Base-by-base conservation (phyloP, 495 filamentous ascomycete genomes). In the Neurospora discreta region DNA sequence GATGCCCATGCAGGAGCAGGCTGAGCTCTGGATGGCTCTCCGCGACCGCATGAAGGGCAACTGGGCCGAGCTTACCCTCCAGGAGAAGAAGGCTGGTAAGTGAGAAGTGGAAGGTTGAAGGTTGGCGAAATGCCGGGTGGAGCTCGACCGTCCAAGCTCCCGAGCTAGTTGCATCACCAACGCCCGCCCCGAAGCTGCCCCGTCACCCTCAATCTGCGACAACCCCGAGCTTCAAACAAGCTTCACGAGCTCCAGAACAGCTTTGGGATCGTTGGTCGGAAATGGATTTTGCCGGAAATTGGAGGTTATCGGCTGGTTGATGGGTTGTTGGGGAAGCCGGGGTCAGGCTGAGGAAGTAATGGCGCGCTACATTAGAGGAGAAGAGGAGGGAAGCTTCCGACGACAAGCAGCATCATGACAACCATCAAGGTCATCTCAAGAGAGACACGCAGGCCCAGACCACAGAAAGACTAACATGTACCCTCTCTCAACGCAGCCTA, bases 61-160 rank as follows among this genome's bases (percentile, higher is more conserved):
- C 82, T 99, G 95, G 95, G 87, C 91, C 78, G 92, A 98, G 77
- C 85, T 99, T 87, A 99, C 95, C 39, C 46, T 94, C 74, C 89
- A 93, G 82, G 95, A 99, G 87, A 97, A 98, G 92, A 98, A 96
- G 87, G 96, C 95, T 79, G 95, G 95, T 98, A 90, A 78, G 95
- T 91, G 43, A 72, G 52, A 65, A 36, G 33, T 36, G 33, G 33
- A 36, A 40, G 52, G 67, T 16, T 4, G 15, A 65, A 65, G 52
- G 26, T 65, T 65, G 52, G 52, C 52, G 52, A 65, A 30, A 33
- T 65, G 52, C 52, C 52, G 52, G 52, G 52, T 65, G 52, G 52
- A 65, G 52, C 52, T 65, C 52, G 16, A 43, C 26, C 36, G 40
- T 68, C 68, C 69, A 39, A 39, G 69, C 69, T 41, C 26, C 26